A percentile compares a stretch with the other conserved stretches of the same genome.
Evolutionary conservation across 1,284 basidiomycete genomes (phyloP).

Genomic region (Earliella scabrosa): DNA sequence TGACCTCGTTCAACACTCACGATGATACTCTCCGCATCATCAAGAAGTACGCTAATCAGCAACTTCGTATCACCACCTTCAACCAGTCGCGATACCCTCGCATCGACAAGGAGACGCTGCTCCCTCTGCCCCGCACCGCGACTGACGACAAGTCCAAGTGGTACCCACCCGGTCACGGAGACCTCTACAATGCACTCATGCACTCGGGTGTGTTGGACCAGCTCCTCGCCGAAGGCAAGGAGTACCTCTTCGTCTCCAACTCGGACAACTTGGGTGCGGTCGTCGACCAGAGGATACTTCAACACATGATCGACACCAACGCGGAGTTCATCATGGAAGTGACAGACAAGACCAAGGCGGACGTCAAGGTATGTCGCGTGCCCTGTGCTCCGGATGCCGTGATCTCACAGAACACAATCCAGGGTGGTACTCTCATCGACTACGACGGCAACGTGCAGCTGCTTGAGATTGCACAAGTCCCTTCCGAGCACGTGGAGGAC

Average conservation of each 20-base stretch:
- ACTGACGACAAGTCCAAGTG: conserved; percentile 95
- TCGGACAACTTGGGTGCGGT: conserved; percentile 99
- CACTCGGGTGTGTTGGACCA: conserved; percentile 98
- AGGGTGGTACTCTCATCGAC: conserved; percentile 97
- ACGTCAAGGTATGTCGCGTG: conserved; percentile 74
- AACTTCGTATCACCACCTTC: conserved; percentile 94
- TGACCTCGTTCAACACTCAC: conserved; percentile 99
- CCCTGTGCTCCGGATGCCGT: too few relatives aligned
- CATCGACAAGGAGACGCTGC: conserved; percentile 93
- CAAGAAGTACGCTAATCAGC: conserved; percentile 99
- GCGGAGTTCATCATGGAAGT: conserved; percentile 98
- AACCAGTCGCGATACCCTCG: conserved; percentile 99
- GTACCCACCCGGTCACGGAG: conserved; percentile 99
- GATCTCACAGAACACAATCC: not conserved
- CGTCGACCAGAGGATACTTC: conserved; percentile 83
- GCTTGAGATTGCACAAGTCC: conserved; percentile 98
- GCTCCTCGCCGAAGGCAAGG: conserved; percentile 94
- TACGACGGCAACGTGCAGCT: conserved; percentile 95
- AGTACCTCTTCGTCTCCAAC: conserved; percentile 99
- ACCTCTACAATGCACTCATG: conserved; percentile 91
- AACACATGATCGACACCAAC: conserved; percentile 89
- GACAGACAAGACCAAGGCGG: conserved; percentile 99
- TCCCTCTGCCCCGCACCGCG: conserved; percentile 87
- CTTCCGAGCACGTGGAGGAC: conserved; percentile 97
- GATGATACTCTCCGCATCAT: conserved; percentile 97